Percentiles rank a stretch among this genome's conserved stretches.
Conservation (phyloP, 306 rosid species). For the Medicago truncatula region MtrunA17r5.0-ANR NC_053049.1:34263001-34263500, state of each 20-base stretch:
- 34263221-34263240: neutral
- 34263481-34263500: constrained; percentile 49
- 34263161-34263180: neutral
- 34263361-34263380: constrained; percentile 50
- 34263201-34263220: neutral
- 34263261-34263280: neutral
- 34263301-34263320: neutral
- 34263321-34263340: neutral
- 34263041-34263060: too few species aligned
- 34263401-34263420: constrained; percentile 48
- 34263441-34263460: constrained; percentile 81
- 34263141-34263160: neutral
- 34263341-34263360: neutral
- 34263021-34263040: too few species aligned
- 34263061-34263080: too few species aligned
- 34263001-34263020: too few species aligned
- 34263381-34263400: constrained; percentile 45
- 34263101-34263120: neutral
- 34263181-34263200: neutral
- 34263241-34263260: neutral
- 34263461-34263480: constrained; percentile 54
- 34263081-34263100: too few species aligned
- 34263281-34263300: neutral
- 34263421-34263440: constrained; percentile 68
- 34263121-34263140: neutral